Conservation (phyloP, 2,329 filamentous ascomycete species). For the Stagonosporopsis vannaccii region DNA sequence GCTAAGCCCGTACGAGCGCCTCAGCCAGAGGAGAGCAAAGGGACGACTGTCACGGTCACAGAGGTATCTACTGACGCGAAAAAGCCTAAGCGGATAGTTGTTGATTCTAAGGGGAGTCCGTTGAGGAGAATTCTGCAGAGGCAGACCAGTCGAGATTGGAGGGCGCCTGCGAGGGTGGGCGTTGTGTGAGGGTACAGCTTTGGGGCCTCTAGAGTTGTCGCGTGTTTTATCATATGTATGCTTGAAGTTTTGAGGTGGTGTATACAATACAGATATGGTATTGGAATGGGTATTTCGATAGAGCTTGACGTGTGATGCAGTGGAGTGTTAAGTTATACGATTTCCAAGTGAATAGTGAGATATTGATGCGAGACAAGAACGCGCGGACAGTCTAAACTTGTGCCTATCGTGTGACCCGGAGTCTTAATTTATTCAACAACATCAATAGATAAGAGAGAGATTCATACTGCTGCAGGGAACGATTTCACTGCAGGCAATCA, state of each 20-base stretch:
- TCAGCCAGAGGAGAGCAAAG: neutral
- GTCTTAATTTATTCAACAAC: no score
- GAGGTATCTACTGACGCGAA: neutral
- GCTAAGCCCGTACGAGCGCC: no score
- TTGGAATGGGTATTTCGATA: no score
- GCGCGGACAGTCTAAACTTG: no score
- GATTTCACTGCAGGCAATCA: no score
- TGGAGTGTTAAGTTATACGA: no score
- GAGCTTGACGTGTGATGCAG: no score
- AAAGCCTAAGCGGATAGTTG: neutral
- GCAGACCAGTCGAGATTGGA: conserved; percentile 9
- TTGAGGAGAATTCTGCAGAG: conserved; percentile 11
- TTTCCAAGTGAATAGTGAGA: neutral
- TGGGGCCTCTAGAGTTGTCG: neutral
- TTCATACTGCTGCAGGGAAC: no score
- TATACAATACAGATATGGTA: neutral
- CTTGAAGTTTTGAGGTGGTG: neutral
- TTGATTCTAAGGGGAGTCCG: conserved; percentile 11
- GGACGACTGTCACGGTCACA: neutral
- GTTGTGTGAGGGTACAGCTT: neutral
- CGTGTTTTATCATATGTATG: neutral
- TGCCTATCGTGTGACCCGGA: no score
- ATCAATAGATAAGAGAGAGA: no score
- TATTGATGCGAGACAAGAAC: no score
- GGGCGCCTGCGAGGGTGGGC: neutral